Base-by-base conservation (phyloP, 495 filamentous ascomycete genomes). In the Penicillium angulare region DNA sequence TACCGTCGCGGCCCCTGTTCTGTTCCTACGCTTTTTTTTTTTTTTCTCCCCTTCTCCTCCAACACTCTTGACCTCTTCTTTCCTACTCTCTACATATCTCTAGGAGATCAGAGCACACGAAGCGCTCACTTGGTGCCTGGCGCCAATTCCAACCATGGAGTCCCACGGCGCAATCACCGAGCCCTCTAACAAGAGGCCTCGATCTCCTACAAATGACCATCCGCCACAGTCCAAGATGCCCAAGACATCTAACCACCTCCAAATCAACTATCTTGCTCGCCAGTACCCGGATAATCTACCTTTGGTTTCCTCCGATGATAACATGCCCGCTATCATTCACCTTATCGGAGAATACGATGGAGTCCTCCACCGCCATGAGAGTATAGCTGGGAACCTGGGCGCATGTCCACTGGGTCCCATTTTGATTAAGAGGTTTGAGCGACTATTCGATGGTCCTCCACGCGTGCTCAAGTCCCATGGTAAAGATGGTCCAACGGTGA, bases 241-340 rank as follows among this genome's bases (percentile, higher is more conserved):
- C 55, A 83, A 82, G 59, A 76, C 72, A 2, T 72, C 71, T 44
- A 81, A 81, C 70, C 73, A 84, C 69, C 70, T 86, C 20, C 86
- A 86, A 57, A 93, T 93, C 74, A 92, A 95, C 65, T 95, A 93
- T 58, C 78, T 93, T 36, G 81, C 81, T 33, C 79, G 84, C 29
- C 84, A 85, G 43, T 79, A 79, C 44, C 70, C 76, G 2, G 77
- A 82, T 29, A 80, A 83, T 56, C 74, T 87, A 1, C 82, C 84
- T 22, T 74, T 86, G 32, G 76, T 86, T 51, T 77, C 79, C 31
- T 64, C 68, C 46, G 77, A 85, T 20, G 83, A 86, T 55, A 76
- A 68, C 29, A 77, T 87, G 53, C 79, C 84, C 33, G 73, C 75
- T 48, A 79, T 86, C 39, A 72, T 92, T 22, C 69, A 77, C 29